These are phyloP conservation scores for Coemansia sp. DNA, from an alignment of 192 early-diverging fungal genomes.

Conservation along the genomic window DNA sequence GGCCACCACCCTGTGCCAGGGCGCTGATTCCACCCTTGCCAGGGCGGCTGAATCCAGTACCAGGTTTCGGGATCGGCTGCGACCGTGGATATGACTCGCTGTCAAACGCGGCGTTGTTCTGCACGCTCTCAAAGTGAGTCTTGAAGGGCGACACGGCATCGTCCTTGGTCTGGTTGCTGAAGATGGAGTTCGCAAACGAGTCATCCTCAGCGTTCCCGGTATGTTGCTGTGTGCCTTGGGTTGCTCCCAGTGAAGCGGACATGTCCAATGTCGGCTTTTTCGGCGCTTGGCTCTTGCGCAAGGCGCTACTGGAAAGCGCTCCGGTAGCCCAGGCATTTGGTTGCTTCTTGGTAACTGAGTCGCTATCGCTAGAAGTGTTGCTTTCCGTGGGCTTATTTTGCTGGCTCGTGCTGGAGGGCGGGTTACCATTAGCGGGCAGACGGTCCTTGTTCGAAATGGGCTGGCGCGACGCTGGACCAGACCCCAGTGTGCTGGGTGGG, in stretches of 20 bases:
- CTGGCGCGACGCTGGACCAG: slow-evolving; percentile 1
- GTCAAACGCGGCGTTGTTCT: slow-evolving; percentile 6
- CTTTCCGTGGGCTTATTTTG: background rate
- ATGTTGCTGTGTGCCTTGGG: slow-evolving; percentile 5
- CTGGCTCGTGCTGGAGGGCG: background rate
- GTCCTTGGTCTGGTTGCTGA: slow-evolving; percentile 18
- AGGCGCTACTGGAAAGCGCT: slow-evolving; percentile 3
- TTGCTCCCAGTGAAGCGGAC: background rate
- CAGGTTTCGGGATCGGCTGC: slow-evolving; percentile 49
- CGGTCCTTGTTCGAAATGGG: background rate
- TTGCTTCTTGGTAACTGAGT: slow-evolving; percentile 1
- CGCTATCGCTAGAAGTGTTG: background rate
- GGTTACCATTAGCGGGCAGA: background rate
- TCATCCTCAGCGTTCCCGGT: slow-evolving; percentile 9
- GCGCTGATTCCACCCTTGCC: slow-evolving; percentile 18
- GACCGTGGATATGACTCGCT: slow-evolving; percentile 28
- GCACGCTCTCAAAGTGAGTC: slow-evolving; percentile 14
- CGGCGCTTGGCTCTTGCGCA: slow-evolving; percentile 14
- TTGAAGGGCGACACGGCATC: slow-evolving; percentile 33
- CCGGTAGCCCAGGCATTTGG: slow-evolving; percentile 21
- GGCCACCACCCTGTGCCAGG: slow-evolving; percentile 19
- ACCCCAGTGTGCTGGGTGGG: slow-evolving; percentile 10
- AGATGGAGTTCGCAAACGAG: slow-evolving; percentile 7
- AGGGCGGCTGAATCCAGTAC: slow-evolving; percentile 20
- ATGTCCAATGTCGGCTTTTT: slow-evolving; percentile 1